Evolutionary conservation across 495 filamentous ascomycete species (phyloP).

Genomic region (Lasiosphaeriaceae sp.): DNA sequence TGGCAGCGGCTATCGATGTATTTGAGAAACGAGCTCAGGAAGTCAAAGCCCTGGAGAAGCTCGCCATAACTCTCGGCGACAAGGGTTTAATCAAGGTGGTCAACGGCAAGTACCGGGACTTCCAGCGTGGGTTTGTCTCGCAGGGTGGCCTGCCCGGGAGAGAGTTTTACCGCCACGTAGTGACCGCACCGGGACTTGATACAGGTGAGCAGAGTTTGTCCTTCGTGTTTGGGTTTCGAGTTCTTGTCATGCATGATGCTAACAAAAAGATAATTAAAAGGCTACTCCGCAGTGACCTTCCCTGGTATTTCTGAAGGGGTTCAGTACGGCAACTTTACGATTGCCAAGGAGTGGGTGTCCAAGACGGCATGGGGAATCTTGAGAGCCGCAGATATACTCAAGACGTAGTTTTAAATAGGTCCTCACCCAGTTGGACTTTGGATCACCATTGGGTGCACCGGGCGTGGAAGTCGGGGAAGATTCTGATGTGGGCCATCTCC

Average conservation of each 20-base stretch:
- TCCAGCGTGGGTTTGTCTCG: constrained; percentile 76
- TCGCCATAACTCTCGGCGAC: constrained; percentile 62
- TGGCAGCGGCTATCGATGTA: too few relatives aligned
- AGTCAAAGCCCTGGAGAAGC: constrained; percentile 10
- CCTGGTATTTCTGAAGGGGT: constrained; percentile 77
- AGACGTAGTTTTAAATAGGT: constrained; percentile 9
- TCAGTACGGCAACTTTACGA: constrained; percentile 59
- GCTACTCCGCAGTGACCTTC: constrained; percentile 52
- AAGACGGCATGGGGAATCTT: constrained; percentile 63
- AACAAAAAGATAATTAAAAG: not conserved
- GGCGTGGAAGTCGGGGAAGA: too few relatives aligned
- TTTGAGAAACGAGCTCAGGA: too few relatives aligned
- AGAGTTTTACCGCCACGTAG: constrained; percentile 79
- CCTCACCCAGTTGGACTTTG: too few relatives aligned
- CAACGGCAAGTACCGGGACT: constrained; percentile 63
- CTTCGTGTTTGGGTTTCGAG: too few relatives aligned
- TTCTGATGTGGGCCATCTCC: too few relatives aligned
- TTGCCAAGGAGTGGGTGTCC: constrained; percentile 64
- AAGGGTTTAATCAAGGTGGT: constrained; percentile 57
- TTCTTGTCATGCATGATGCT: too few relatives aligned
- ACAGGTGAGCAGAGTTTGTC: constrained; percentile 8
- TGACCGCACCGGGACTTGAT: constrained; percentile 65
- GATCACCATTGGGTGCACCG: too few relatives aligned
- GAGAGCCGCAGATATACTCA: constrained; percentile 53
- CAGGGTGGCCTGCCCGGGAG: constrained; percentile 70